Conservation (phyloP, 208 protist genomes). For the Porcisia deanei region DNA sequence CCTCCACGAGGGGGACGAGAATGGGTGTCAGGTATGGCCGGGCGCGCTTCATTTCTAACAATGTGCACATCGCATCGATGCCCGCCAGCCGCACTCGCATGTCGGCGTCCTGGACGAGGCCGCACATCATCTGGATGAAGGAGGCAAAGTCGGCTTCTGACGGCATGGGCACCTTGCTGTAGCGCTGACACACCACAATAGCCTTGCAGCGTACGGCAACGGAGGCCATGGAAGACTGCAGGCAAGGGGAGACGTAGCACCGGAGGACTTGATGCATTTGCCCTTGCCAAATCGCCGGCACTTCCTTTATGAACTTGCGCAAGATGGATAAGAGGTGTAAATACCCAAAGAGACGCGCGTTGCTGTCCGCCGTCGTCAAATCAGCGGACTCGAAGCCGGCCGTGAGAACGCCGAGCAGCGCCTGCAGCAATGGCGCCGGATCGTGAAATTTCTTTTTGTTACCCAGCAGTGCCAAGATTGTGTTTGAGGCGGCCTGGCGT, state of each 20-base stretch:
- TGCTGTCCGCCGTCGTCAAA: slow-evolving; percentile 45
- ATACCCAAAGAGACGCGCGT: slow-evolving; percentile 74
- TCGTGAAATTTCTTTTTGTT: slow-evolving; percentile 79
- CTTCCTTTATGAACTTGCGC: slow-evolving; percentile 72
- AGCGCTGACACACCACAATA: slow-evolving; percentile 80
- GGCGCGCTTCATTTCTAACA: slow-evolving; percentile 81
- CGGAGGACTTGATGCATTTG: slow-evolving; percentile 86
- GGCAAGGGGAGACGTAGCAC: slow-evolving; percentile 72
- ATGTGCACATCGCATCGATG: slow-evolving; percentile 85
- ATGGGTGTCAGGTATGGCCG: slow-evolving; percentile 63
- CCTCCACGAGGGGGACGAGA: slow-evolving; percentile 81
- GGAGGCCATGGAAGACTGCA: slow-evolving; percentile 46
- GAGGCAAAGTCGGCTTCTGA: slow-evolving; percentile 70
- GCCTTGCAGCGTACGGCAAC: slow-evolving; percentile 82
- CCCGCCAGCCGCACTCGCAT: slow-evolving; percentile 73
- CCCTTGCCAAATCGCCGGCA: slow-evolving; percentile 67
- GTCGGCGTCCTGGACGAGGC: slow-evolving; percentile 68
- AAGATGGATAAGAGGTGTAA: slow-evolving; percentile 82
- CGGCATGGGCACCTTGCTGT: slow-evolving; percentile 80
- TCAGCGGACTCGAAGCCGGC: slow-evolving; percentile 56
- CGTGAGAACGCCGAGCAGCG: slow-evolving; percentile 60
- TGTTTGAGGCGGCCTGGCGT: slow-evolving; percentile 78
- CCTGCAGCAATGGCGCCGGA: slow-evolving; percentile 57
- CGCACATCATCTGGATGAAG: slow-evolving; percentile 77
- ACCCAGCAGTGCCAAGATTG: slow-evolving; percentile 72